phyloP scores from a whole-genome alignment of 2,329 filamentous ascomycete genomes.

The Cercospora canescens region DNA sequence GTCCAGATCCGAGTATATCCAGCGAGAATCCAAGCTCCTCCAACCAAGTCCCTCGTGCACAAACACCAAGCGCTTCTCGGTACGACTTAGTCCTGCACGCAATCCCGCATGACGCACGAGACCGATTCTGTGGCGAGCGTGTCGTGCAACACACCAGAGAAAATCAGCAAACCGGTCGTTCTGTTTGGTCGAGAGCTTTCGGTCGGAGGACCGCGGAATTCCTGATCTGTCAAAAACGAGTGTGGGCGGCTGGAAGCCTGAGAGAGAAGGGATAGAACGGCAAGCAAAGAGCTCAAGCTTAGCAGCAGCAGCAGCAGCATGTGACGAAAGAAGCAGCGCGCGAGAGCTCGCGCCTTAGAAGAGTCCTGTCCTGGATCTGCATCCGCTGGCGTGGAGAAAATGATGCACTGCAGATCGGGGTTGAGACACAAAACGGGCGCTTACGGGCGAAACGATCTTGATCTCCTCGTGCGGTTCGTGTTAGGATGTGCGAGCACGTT shows the following conservation, averaged over 20 bases:
- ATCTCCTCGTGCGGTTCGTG: neutral
- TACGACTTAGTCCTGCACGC: neutral
- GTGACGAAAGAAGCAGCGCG: neutral
- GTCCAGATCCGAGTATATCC: neutral
- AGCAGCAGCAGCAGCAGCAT: neutral
- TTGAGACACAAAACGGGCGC: neutral
- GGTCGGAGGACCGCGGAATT: neutral
- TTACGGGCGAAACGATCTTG: neutral
- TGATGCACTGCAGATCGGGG: neutral
- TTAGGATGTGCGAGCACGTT: neutral
- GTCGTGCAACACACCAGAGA: neutral
- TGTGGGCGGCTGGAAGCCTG: neutral
- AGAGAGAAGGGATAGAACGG: neutral
- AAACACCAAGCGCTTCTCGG: neutral
- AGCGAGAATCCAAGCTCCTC: neutral
- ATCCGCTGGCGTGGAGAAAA: neutral
- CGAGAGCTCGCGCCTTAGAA: neutral
- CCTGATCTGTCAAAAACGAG: neutral
- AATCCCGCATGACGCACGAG: neutral
- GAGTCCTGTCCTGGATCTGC: neutral
- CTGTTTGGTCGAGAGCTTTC: neutral
- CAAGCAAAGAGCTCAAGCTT: neutral
- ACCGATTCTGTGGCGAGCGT: neutral
- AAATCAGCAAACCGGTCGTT: neutral
- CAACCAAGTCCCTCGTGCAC: neutral